phyloP scores from a whole-genome alignment of 441 rosid genomes.

The Isatis lusitanica region DNA sequence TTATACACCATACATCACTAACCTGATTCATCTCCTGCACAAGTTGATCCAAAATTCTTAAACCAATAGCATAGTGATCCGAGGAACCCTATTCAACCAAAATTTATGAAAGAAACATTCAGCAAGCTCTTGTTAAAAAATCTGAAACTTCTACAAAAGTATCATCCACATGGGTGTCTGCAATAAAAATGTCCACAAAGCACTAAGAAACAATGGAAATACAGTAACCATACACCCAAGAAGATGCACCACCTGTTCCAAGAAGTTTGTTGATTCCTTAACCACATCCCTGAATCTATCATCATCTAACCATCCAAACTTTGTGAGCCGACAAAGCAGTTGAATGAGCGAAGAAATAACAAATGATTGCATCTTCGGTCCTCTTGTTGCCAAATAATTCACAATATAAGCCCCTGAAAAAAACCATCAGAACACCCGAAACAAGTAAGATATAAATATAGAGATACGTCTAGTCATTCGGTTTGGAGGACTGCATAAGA shows the following conservation, averaged over 20 bases:
- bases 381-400: conserved; percentile 89
- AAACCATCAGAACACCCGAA: conserved; percentile 18
- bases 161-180: background rate
- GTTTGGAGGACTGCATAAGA: conserved; percentile 13
- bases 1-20: conserved; percentile 24
- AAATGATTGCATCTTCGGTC: conserved; percentile 83
- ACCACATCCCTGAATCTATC: conserved; percentile 92
- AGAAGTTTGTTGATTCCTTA: conserved; percentile 80
- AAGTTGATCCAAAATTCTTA: conserved; percentile 95
- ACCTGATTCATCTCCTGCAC: conserved; percentile 99
- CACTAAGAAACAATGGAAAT: conserved; percentile 18
- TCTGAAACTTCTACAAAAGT: conserved; percentile 8
- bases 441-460: background rate
- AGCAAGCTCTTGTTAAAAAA: conserved; percentile 21
- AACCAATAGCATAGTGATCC: conserved; percentile 83
- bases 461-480: conserved; percentile 1
- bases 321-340: conserved; percentile 88
- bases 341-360: conserved; percentile 85
- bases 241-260: conserved; percentile 72
- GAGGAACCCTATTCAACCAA: conserved; percentile 65
- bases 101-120: conserved; percentile 11
- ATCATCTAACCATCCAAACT: conserved; percentile 99
- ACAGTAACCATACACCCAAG: conserved; percentile 14
- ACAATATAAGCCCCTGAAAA: conserved; percentile 72
- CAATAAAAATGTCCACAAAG: conserved; percentile 8